phyloP scores from a whole-genome alignment of 2,329 filamentous ascomycete genomes.

The Nectriaceae sp. region DNA sequence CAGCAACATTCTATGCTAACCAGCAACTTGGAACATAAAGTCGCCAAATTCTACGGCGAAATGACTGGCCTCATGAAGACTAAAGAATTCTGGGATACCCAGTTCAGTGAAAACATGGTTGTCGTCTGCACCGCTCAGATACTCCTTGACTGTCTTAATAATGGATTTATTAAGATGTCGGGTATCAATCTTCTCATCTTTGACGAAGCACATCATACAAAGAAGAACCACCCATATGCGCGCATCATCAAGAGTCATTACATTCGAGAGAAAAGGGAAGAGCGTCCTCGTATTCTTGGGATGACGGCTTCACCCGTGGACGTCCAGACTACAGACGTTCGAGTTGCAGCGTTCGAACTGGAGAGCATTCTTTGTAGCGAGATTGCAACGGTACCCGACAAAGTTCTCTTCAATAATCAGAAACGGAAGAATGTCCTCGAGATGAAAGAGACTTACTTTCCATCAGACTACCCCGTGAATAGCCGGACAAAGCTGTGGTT shows the following conservation, averaged over 20 bases:
- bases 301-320: slow-evolving; percentile 98
- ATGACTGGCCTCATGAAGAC: slow-evolving; percentile 48
- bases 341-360: slow-evolving; percentile 69
- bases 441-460: slow-evolving; percentile 46
- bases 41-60: slow-evolving; percentile 76
- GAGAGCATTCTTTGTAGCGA: slow-evolving; percentile 77
- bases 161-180: slow-evolving; percentile 77
- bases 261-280: slow-evolving; percentile 46
- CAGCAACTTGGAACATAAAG: slow-evolving; percentile 75
- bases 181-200: slow-evolving; percentile 91
- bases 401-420: slow-evolving; percentile 29
- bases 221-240: slow-evolving; percentile 90
- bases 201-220: slow-evolving; percentile 94
- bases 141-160: slow-evolving; percentile 74
- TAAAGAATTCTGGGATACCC: slow-evolving; percentile 52
- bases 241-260: slow-evolving; percentile 90
- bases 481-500: slow-evolving; percentile 67
- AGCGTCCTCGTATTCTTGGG: slow-evolving; percentile 78
- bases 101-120: slow-evolving; percentile 69
- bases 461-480: slow-evolving; percentile 41
- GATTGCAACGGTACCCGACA: slow-evolving; percentile 71
- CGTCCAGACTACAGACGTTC: slow-evolving; percentile 68
- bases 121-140: slow-evolving; percentile 93
- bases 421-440: slow-evolving; percentile 48
- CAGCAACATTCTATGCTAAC: slow-evolving; percentile 85